Base-by-base conservation (phyloP, 257 asterid species). In the Agastache rugosa region DNA sequence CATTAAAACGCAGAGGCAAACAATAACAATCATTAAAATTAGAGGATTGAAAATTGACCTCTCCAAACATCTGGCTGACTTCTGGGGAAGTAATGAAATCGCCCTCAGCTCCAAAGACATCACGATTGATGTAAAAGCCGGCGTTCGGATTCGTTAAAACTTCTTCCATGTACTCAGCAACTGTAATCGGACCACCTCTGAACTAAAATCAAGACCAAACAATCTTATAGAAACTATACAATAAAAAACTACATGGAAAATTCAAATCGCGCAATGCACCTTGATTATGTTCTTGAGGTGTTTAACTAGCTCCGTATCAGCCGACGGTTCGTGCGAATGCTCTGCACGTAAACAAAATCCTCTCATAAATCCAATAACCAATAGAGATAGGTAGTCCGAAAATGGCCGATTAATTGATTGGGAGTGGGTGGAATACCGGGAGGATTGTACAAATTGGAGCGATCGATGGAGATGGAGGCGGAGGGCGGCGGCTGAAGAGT, bases 61-160 rank as follows among this genome's bases (percentile, higher is more conserved):
- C 99, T 69, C 99, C 99, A 82, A 95, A 92, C 97, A 95, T 92
- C 86, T 95, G 99, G 87, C 99, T 95, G 48, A 95, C 99, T 90
- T 95, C 99, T 7, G 99, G 99, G 34, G 99, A 95, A 45, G 99
- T 95, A 66, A 95, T 87, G 81, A 95, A 95, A 79, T 94, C 99
- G 7, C 98, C 99, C 53, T 82, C 89, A 1, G 93, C 87, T 47
- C 99, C 99, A 71, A 95, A 95, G 23, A 95, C 99, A 77, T 95
- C 99, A 8, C 96, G 91, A 77, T 95, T 92, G 25, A 95, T 90
- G 64, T 95, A 95, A 83, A 86, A 95, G 17, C 99, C 99, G 9
- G 83, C 88, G 73, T 83, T 90, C 2, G 99, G 99, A 75, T 95
- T 95, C 11, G 99, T 95, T 75, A 95, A 84, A 11, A 95, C 97